phyloP scores from a whole-genome alignment of 2,329 filamentous ascomycete species.

The Cladophialophora yegresii region DNA sequence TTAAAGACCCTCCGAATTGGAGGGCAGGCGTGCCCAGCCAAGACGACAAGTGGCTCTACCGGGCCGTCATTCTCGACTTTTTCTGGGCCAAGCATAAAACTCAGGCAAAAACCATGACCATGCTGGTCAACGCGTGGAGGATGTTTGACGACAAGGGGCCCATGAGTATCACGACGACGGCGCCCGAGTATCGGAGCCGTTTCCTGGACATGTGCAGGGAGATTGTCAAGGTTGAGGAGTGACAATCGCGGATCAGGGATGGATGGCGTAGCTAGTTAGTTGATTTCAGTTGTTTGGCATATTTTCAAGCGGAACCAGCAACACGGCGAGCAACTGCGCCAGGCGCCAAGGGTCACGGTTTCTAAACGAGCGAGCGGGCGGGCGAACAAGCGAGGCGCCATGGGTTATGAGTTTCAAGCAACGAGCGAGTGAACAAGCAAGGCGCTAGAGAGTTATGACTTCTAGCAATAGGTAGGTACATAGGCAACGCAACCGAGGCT shows the following conservation, averaged over 20 bases:
- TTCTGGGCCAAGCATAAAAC: slow-evolving; percentile 76
- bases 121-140: slow-evolving; percentile 66
- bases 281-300: not conserved
- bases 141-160: slow-evolving; percentile 63
- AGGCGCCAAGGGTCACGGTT: too few species aligned
- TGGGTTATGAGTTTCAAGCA: too few species aligned
- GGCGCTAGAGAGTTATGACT: too few species aligned
- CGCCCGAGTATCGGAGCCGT: slow-evolving; percentile 65
- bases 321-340: too few species aligned
- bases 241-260: not conserved
- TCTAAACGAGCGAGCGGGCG: too few species aligned
- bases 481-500: too few species aligned
- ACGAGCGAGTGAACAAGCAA: too few species aligned
- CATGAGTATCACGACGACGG: slow-evolving; percentile 73
- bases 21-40: slow-evolving; percentile 60
- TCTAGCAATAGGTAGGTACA: too few species aligned
- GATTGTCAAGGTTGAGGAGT: slow-evolving; percentile 44
- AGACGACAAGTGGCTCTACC: slow-evolving; percentile 64
- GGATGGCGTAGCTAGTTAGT: not conserved
- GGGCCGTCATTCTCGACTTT: slow-evolving; percentile 70
- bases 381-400: too few species aligned
- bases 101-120: slow-evolving; percentile 66
- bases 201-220: slow-evolving; percentile 57
- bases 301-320: too few species aligned
- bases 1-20: slow-evolving; percentile 54